Percentiles rank a stretch among this genome's conserved stretches.
Evolutionary conservation across 2,329 filamentous ascomycete species (phyloP).

Genomic region (Penicillium italicum): DNA sequence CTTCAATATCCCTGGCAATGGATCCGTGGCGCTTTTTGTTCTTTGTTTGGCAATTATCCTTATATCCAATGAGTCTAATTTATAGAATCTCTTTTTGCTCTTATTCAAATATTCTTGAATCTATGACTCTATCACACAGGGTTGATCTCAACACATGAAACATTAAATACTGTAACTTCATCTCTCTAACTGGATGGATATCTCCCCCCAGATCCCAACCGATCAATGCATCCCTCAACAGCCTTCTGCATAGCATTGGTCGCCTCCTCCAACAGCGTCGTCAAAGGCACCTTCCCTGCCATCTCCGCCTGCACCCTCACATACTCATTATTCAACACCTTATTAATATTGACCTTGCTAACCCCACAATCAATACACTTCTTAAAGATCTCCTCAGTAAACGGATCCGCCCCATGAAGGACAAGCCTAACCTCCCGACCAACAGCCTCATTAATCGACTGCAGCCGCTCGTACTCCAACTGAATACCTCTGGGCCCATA

Average conservation of each 20-base stretch:
- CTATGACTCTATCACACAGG: background rate
- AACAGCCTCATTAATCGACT: slow-evolving; percentile 49
- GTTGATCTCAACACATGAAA: background rate
- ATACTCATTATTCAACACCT: slow-evolving; percentile 54
- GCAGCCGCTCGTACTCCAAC: slow-evolving; percentile 57
- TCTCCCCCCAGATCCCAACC: slow-evolving; percentile 42
- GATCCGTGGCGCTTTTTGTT: slow-evolving; percentile 2
- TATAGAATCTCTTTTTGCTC: background rate
- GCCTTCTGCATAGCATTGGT: slow-evolving; percentile 54
- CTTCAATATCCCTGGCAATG: slow-evolving; percentile 7
- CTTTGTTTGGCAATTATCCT: slow-evolving; percentile 8
- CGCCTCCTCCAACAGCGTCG: slow-evolving; percentile 53
- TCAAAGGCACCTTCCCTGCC: slow-evolving; percentile 52
- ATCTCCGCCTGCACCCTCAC: slow-evolving; percentile 47
- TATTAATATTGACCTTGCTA: slow-evolving; percentile 58
- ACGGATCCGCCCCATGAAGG: slow-evolving; percentile 58
- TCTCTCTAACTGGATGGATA: slow-evolving; percentile 19
- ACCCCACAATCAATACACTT: slow-evolving; percentile 55
- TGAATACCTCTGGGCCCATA: slow-evolving; percentile 64
- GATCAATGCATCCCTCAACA: slow-evolving; percentile 56
- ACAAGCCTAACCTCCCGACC: slow-evolving; percentile 51
- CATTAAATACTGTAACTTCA: no score
- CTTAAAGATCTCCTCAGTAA: slow-evolving; percentile 52
- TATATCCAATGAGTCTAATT: slow-evolving; percentile 16
- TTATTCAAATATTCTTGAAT: background rate